Percentiles rank a stretch among this genome's conserved stretches.
Evolutionary conservation across 2,329 filamentous ascomycete species (phyloP).

Genomic region (Botrytis squamosa): DNA sequence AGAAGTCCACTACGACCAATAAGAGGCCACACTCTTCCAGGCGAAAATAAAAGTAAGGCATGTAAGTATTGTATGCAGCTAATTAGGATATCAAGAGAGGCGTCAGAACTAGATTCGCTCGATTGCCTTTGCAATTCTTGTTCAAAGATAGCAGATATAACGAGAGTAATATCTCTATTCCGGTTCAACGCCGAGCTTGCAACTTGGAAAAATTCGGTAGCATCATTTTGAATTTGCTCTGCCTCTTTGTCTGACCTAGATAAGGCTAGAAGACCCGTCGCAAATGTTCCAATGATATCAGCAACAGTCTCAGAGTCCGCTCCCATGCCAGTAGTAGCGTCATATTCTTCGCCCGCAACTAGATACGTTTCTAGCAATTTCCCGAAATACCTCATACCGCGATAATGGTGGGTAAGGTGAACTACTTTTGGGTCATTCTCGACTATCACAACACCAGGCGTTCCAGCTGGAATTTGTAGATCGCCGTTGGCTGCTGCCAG

Average conservation of each 20-base stretch:
- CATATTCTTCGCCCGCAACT: conserved; percentile 50
- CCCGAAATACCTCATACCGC: conserved; percentile 75
- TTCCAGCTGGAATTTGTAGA: conserved; percentile 65
- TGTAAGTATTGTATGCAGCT: conserved; percentile 80
- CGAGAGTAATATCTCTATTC: conserved; percentile 71
- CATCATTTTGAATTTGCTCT: conserved; percentile 45
- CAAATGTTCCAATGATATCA: conserved; percentile 72
- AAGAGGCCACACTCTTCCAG: conserved; percentile 86
- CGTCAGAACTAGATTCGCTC: conserved; percentile 43
- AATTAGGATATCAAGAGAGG: conserved; percentile 59
- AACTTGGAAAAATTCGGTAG: conserved; percentile 52
- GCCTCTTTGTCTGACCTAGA: conserved; percentile 24
- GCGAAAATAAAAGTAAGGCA: conserved; percentile 67
- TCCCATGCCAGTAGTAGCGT: conserved; percentile 45
- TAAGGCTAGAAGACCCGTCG: conserved; percentile 60
- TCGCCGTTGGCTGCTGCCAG: conserved; percentile 42
- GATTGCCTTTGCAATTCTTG: conserved; percentile 52
- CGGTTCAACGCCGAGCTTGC: conserved; percentile 54
- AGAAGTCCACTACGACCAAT: conserved; percentile 79
- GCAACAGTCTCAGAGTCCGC: conserved; percentile 61
- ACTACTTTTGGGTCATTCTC: conserved; percentile 75
- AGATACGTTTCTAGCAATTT: conserved; percentile 70
- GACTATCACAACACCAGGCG: conserved; percentile 69
- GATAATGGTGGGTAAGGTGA: conserved; percentile 73
- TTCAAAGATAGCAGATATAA: conserved; percentile 85